phyloP scores from a whole-genome alignment of 345 rosid species.

The Citrus hindsii region DNA sequence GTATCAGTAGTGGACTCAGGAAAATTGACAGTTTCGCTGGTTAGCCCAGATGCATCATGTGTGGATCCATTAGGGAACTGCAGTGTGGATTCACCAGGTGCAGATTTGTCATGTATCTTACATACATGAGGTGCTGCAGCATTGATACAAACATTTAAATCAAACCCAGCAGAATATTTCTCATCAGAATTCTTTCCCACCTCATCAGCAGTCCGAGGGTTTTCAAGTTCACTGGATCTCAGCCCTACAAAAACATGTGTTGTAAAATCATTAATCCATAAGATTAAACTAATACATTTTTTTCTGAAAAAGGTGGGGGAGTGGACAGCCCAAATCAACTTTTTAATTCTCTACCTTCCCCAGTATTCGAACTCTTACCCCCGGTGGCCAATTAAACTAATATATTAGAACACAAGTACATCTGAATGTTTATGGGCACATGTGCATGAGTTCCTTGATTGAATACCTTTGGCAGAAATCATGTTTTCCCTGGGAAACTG shows the following conservation, averaged over 20 bases:
- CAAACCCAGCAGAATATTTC: slow-evolving; percentile 18
- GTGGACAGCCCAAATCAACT: no score
- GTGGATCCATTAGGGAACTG: slow-evolving; percentile 23
- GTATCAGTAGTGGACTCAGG: background rate
- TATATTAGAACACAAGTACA: background rate
- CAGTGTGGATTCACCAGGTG: slow-evolving; percentile 25
- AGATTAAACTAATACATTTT: background rate
- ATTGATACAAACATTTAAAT: slow-evolving; percentile 25
- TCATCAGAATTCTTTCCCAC: slow-evolving; percentile 15
- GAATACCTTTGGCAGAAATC: slow-evolving; percentile 33
- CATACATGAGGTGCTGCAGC: slow-evolving; percentile 10
- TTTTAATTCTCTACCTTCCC: no score
- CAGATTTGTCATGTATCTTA: slow-evolving; percentile 20
- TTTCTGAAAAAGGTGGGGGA: no score
- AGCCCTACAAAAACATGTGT: slow-evolving; percentile 27
- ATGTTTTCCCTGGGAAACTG: slow-evolving; percentile 21
- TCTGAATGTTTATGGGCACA: background rate
- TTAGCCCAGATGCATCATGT: slow-evolving; percentile 21
- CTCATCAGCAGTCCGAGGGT: slow-evolving; percentile 14
- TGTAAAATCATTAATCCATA: background rate
- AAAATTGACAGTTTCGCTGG: slow-evolving; percentile 7
- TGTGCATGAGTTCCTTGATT: background rate
- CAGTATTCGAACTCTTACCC: no score
- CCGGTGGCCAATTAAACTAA: no score
- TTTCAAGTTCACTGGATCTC: slow-evolving; percentile 18